phyloP scores from a whole-genome alignment of 148 eudicot genomes.

The Rhododendron ovatum region DNA sequence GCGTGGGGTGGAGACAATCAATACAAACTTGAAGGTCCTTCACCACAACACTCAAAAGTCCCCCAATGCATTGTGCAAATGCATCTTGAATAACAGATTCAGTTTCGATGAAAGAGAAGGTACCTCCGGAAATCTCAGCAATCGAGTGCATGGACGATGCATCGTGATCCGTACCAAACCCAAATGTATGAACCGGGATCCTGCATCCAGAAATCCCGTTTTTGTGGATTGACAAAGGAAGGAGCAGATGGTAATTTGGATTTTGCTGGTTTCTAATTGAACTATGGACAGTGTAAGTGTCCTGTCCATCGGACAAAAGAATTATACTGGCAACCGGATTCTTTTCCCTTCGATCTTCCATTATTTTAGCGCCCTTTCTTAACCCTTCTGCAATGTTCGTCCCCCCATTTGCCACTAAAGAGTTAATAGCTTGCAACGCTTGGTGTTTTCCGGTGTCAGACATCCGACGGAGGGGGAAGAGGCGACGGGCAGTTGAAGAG shows the following conservation, averaged over 20 bases:
- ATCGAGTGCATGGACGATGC: slow-evolving; percentile 70
- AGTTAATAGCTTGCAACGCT: slow-evolving; percentile 69
- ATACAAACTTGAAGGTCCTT: slow-evolving; percentile 57
- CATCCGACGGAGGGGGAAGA: slow-evolving; percentile 76
- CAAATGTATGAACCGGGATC: slow-evolving; percentile 81
- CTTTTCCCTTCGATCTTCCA: slow-evolving; percentile 67
- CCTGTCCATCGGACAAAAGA: slow-evolving; percentile 83
- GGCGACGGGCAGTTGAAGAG: slow-evolving; percentile 73
- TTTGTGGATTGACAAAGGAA: slow-evolving; percentile 49
- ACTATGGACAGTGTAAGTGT: slow-evolving; percentile 57
- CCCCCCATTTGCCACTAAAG: slow-evolving; percentile 70
- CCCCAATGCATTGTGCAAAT: slow-evolving; percentile 93
- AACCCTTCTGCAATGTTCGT: slow-evolving; percentile 89
- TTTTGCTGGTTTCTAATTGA: slow-evolving; percentile 23
- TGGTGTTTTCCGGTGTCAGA: slow-evolving; percentile 55
- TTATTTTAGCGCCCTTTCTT: slow-evolving; percentile 65
- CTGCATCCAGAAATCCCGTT: slow-evolving; percentile 34
- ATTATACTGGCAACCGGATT: slow-evolving; percentile 78
- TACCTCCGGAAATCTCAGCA: slow-evolving; percentile 79
- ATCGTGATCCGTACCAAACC: slow-evolving; percentile 86
- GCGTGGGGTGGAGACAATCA: slow-evolving; percentile 42
- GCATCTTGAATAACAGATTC: slow-evolving; percentile 81
- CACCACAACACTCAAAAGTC: slow-evolving; percentile 76
- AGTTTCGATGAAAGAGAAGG: slow-evolving; percentile 82
- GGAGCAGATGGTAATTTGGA: slow-evolving; percentile 47